A percentile compares a stretch with the other conserved stretches of the same genome.
Conservation (phyloP, 164 flowering plant species). For the Warburgia ugandensis region DNA sequence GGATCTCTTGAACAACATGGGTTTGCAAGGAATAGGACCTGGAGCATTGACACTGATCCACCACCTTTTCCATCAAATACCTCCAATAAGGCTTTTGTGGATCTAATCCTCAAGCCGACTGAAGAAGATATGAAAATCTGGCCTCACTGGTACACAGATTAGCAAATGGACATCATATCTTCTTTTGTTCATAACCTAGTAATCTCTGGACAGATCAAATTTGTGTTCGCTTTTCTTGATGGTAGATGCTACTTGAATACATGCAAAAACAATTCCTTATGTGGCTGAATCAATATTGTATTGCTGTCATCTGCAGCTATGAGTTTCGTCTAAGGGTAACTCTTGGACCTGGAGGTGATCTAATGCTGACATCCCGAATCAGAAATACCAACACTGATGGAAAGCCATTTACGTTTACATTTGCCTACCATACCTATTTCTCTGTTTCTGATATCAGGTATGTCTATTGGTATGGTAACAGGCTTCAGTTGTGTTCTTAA, state of each 20-base stretch:
- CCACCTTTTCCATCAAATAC: constrained; percentile 59
- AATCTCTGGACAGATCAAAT: too few species aligned
- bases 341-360: constrained; percentile 72
- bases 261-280: too few species aligned
- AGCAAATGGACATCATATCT: background rate
- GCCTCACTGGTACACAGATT: constrained; percentile 68
- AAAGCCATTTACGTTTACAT: constrained; percentile 50
- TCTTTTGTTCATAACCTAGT: too few species aligned
- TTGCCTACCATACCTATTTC: constrained; percentile 88
- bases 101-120: constrained; percentile 68
- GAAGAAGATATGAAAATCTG: constrained; percentile 78
- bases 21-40: constrained; percentile 86
- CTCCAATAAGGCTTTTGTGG: constrained; percentile 49
- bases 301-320: constrained; percentile 42
- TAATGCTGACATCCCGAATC: constrained; percentile 80
- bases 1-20: constrained; percentile 88
- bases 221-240: too few species aligned
- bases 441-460: constrained; percentile 93
- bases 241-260: too few species aligned
- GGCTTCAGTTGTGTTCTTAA: too few species aligned
- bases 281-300: too few species aligned
- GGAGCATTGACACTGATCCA: constrained; percentile 75
- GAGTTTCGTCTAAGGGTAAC: constrained; percentile 75
- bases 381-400: constrained; percentile 82
- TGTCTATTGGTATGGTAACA: too few species aligned